phyloP scores from a whole-genome alignment of 148 eudicot species.

The Dianthus caryophyllus region DNA sequence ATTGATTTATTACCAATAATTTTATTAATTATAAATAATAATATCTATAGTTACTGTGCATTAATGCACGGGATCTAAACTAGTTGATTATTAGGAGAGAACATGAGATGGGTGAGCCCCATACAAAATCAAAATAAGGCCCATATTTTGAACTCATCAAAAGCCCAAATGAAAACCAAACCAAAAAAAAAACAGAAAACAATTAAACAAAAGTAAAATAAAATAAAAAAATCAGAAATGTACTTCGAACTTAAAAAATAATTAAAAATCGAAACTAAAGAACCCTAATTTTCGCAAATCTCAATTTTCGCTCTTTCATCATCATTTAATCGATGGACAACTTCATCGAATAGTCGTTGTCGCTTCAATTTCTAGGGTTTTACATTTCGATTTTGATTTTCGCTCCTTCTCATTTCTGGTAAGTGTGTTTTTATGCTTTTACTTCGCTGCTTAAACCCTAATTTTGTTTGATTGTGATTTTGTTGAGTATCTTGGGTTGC shows the following conservation, averaged over 20 bases:
- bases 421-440: background rate
- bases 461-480: background rate
- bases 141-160: background rate
- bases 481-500: background rate
- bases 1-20: too few species aligned
- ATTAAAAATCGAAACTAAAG: background rate
- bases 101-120: too few species aligned
- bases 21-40: too few species aligned
- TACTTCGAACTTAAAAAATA: too few species aligned
- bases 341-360: slow-evolving; percentile 6
- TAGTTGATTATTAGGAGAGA: too few species aligned
- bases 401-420: slow-evolving; percentile 20
- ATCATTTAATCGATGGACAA: slow-evolving; percentile 11
- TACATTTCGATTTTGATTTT: background rate
- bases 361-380: background rate
- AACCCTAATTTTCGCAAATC: slow-evolving; percentile 24
- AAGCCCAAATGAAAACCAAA: background rate
- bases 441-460: slow-evolving; percentile 26
- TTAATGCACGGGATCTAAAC: too few species aligned
- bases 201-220: background rate
- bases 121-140: background rate
- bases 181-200: background rate
- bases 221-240: background rate
- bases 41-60: too few species aligned
- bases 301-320: background rate